Evolutionary conservation across 2,329 filamentous ascomycete species (phyloP), one percentile per base, ranked within the genome.

Genomic region (Calonectria naviculata): DNA sequence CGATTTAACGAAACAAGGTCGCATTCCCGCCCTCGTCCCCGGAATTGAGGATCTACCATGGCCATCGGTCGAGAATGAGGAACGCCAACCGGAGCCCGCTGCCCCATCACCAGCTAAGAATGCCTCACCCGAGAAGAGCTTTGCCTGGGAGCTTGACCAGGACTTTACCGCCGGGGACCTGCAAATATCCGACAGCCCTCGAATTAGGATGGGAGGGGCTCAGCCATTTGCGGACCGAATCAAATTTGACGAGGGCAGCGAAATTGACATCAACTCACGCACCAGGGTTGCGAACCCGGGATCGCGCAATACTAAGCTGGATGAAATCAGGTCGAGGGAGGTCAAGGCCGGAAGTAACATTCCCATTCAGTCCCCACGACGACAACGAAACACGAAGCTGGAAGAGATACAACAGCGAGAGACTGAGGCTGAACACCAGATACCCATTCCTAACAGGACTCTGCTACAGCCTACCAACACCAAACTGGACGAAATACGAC

Each of bases 131-230:
- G 85, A 87, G 63, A 89, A 88, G 78, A 87, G 85, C 74, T 88
- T 86, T 68, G 86, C 85, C 9, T 91, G 89, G 89, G 82, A 90
- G 67, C 79, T 89, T 8, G 89, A 91, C 38, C 85, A 86, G 6
- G 89, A 91, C 66, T 90, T 91, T 73, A 90, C 89, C 0, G 89
- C 86, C 13, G 84, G 85, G 47, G 89, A 90, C 69, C 70, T 90
- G 44, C 88, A 90, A 68, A 77, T 88, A 38, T 91, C 89, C 0
- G 84, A 87, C 72, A 91, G 89, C 71, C 89, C 89, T n/a, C 86
- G 87, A 36, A 84, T 90, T 63, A 82, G 79, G 31, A 80, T 85
- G 26, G 80, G 75, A 28, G 79, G 75, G 29, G 79, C 80, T 34
- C 79, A 81, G 34, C 84, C 81, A 1, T 84, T 84, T 67, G 82